Evolutionary conservation across 2,329 filamentous ascomycete species (phyloP).

Genomic region (Pyrenophora teres): DNA sequence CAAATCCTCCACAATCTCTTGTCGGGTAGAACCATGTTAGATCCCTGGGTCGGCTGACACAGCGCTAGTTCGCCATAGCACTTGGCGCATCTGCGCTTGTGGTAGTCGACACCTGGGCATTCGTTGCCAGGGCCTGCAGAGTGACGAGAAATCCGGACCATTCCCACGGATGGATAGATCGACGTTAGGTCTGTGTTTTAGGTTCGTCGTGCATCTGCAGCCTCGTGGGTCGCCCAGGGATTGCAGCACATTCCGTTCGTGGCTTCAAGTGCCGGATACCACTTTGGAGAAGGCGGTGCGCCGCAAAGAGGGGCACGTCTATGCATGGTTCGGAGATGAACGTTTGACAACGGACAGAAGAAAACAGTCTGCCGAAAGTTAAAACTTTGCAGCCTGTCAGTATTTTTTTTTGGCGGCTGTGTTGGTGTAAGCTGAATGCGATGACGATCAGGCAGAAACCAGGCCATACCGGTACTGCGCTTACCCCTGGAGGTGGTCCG

Average conservation of each 20-base stretch:
- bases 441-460: too few relatives aligned
- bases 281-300: not conserved
- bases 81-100: constrained; percentile 6
- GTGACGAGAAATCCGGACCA: constrained; percentile 1
- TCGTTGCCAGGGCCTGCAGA: not conserved
- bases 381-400: not conserved
- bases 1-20: constrained; percentile 13
- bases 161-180: constrained; percentile 1
- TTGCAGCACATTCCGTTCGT: not conserved
- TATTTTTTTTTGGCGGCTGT: not conserved
- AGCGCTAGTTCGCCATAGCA: constrained; percentile 2
- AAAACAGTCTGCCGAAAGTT: not conserved
- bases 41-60: constrained; percentile 1
- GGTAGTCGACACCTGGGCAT: not conserved
- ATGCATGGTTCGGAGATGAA: constrained; percentile 5
- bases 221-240: not conserved
- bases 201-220: not conserved
- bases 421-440: not conserved
- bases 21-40: constrained; percentile 1
- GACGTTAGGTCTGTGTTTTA: not conserved
- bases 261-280: not conserved
- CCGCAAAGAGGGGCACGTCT: not conserved
- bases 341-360: not conserved
- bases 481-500: too few relatives aligned
- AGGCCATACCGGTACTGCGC: too few relatives aligned